Conservation (phyloP, 2,329 filamentous ascomycete species). For the Diaporthe velutina region DNA sequence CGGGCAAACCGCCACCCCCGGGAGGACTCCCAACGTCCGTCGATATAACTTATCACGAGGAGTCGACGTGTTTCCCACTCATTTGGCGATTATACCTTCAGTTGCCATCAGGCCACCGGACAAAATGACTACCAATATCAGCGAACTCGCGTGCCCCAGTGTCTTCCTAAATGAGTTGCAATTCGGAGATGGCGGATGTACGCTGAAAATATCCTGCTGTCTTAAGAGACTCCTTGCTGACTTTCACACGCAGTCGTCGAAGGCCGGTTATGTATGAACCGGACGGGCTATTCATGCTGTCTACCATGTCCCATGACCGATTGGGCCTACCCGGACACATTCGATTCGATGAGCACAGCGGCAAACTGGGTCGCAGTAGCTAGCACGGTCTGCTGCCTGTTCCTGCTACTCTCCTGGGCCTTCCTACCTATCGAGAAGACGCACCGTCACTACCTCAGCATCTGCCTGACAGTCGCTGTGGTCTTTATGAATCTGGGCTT, state of each 20-base stretch:
- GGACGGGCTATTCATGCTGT: constrained; percentile 75
- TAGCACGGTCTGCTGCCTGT: constrained; percentile 78
- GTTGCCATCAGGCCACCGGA: neutral
- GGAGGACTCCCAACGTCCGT: neutral
- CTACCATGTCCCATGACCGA: constrained; percentile 90
- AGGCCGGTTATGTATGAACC: constrained; percentile 67
- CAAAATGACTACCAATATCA: constrained; percentile 33
- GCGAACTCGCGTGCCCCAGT: constrained; percentile 33
- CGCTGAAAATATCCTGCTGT: constrained; percentile 31
- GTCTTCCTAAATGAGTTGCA: constrained; percentile 39
- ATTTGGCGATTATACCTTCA: neutral
- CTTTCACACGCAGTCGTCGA: constrained; percentile 61
- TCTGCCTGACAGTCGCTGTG: constrained; percentile 83
- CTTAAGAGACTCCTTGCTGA: constrained; percentile 47
- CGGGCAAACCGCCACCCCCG: neutral
- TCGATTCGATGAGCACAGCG: constrained; percentile 69
- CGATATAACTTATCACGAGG: neutral
- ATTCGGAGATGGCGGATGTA: constrained; percentile 39
- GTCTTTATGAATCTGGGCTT: constrained; percentile 89
- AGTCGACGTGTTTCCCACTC: neutral
- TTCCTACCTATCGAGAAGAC: constrained; percentile 89
- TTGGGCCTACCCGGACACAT: constrained; percentile 76
- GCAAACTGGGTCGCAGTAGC: constrained; percentile 88
- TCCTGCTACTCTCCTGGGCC: constrained; percentile 84
- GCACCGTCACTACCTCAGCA: constrained; percentile 90